Evolutionary conservation across 306 rosid species (phyloP), one percentile per base, ranked within the genome.

Genomic region (Dalbergia cultrata): DNA sequence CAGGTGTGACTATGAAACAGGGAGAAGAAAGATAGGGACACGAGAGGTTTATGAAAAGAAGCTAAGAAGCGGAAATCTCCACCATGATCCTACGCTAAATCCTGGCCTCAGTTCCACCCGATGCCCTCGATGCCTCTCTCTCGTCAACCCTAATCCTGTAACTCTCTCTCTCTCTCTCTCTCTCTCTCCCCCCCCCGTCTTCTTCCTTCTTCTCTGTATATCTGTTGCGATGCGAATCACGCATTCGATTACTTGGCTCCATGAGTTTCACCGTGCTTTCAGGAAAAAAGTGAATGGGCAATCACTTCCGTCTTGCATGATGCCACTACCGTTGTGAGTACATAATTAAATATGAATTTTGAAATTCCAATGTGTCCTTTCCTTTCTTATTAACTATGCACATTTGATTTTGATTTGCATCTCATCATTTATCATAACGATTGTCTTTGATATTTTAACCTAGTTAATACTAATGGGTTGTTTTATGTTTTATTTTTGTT

Each of bases 121-220:
- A 47, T 95, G 99, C 81, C 97, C 99, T 75, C 97, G 99, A 35
- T 91, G 99, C 70, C 95, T 95, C 66, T 90, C 98, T 57, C 93
- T 93, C 52, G 81, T 95, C 56, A 63, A 82, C 83, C 88, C 95
- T 60, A 49, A 80, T 76, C 67, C 89, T 12, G 98, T 93, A 43
- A 74, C 9, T 18, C 59, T n/a, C n/a, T 45, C 31, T 44, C 37
- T 11, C 21, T 70, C 1, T 13, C n/a, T n/a, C n/a, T n/a, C n/a
- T n/a, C n/a, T n/a, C n/a, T n/a, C n/a, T n/a, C n/a, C n/a, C n/a
- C n/a, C n/a, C n/a, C n/a, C n/a, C n/a, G n/a, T n/a, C n/a, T n/a
- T 21, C 43, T 9, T 68, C 35, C 6, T 45, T 0, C 13, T 39
- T 26, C 7, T 31, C 11, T 35, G 6, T 74, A 19, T 67, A 0